Evolutionary conservation across 345 rosid species (phyloP).

Genomic region (Corymbia maculata): DNA sequence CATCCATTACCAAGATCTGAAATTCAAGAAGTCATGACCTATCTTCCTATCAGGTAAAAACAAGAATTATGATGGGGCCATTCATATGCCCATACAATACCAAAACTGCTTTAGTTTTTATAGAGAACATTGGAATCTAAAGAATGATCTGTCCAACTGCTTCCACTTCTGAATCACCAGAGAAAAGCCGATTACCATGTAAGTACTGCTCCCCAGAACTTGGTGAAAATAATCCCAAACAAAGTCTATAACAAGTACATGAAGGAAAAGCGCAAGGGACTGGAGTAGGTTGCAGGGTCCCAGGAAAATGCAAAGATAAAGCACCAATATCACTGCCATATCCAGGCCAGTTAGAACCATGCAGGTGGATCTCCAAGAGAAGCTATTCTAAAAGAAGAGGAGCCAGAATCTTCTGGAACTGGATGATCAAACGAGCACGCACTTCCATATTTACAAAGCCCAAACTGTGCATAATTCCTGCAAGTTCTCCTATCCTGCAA

Average conservation of each 20-base stretch:
- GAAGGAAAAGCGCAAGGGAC: background rate
- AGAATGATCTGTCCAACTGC: background rate
- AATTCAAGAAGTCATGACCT: background rate
- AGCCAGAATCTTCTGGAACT: background rate
- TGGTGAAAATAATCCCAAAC: background rate
- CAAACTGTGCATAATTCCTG: conserved; percentile 20
- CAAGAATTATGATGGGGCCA: background rate
- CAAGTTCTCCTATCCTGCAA: conserved; percentile 10
- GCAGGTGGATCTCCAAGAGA: background rate
- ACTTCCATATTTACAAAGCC: conserved; percentile 35
- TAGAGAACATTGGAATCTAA: background rate
- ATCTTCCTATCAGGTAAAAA: background rate
- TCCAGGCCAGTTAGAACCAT: background rate
- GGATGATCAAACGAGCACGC: conserved; percentile 38
- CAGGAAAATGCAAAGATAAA: background rate
- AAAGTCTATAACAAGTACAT: background rate
- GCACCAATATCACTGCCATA: background rate
- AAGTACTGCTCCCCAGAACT: background rate
- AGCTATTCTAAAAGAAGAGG: background rate
- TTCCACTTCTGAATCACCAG: background rate
- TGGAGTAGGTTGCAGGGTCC: background rate
- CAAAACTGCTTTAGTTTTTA: background rate
- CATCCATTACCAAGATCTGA: background rate
- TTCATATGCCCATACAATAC: background rate
- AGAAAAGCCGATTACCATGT: background rate